Base-by-base conservation (phyloP, 1,139 yeast genomes). In the Zygoascus sp. region DNA sequence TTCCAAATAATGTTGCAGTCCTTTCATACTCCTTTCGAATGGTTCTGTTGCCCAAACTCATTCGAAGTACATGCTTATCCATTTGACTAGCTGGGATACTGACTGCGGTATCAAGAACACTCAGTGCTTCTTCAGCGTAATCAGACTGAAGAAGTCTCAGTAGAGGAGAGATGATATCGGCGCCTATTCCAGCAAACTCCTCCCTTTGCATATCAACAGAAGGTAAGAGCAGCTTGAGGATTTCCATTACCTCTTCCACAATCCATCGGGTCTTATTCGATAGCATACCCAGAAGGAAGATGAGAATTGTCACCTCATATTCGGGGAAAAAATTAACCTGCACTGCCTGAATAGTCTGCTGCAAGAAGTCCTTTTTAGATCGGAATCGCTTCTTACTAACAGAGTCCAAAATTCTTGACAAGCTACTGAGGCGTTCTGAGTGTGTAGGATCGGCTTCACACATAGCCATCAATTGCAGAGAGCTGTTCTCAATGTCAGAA, bases 101-200 rank as follows among this genome's bases (percentile, higher is more conserved):
- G 0, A 79, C 83, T 0, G 94, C 84, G 59, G 85, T 90, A 59
- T 92, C 97, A 46, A 94, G 72, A 0, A 92, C 97, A 53, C 83
- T 94, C 37, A 94, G 69, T 0, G 97, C 97, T 40, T 80, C 81
- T 52, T 86, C 89, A 0, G 96, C 97, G 65, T 78, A 83, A 43
- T 89, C 96, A 0, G 97, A 89, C 53, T 87, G 75, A 34, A 94
- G 68, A 34, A 94, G 70, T 44, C 97, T 73, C 53, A 94, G 70
- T 45, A 94, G 70, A 1, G 99, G 98, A 1, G 96, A 84, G 3
- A 94, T 86, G 47, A 92, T 72, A 62, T 92, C 98, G 0, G 98
- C 98, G 5, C 98, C 98, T 40, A 89, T 83, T 2, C 95, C 95
- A 35, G 79, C 75, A 62, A 89, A 89, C 57, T 85, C 96, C 15